Conservation (phyloP, 2,329 filamentous ascomycete species). For the Endoconidiophora polonica region DNA sequence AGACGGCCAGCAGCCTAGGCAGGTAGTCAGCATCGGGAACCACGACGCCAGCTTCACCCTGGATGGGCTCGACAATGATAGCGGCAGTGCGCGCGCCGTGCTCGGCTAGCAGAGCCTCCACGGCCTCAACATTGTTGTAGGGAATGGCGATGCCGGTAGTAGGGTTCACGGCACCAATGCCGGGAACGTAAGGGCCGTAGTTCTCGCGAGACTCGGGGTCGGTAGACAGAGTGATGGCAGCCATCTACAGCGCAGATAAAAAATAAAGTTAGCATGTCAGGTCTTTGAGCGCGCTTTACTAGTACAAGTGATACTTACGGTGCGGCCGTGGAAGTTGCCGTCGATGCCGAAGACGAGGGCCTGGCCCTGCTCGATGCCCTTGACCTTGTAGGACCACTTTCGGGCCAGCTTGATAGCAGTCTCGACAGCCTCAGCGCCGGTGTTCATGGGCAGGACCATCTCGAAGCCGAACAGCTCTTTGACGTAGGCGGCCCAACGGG, state of each 20-base stretch:
- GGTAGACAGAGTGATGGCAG: conserved; percentile 84
- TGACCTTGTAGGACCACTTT: conserved; percentile 97
- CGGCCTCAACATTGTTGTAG: conserved; percentile 70
- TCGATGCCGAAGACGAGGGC: conserved; percentile 69
- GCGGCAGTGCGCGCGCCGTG: conserved; percentile 78
- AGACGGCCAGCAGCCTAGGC: conserved; percentile 60
- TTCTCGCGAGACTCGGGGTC: conserved; percentile 93
- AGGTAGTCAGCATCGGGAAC: conserved; percentile 88
- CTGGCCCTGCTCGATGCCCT: conserved; percentile 70
- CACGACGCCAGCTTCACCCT: conserved; percentile 92
- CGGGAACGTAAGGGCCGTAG: conserved; percentile 90
- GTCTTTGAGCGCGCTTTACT: neutral
- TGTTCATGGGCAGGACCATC: conserved; percentile 98
- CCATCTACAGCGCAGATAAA: conserved; percentile 42
- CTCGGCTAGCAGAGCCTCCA: conserved; percentile 61
- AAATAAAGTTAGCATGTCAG: conserved; percentile 6
- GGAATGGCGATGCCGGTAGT: conserved; percentile 59
- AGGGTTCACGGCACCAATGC: conserved; percentile 63
- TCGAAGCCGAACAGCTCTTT: conserved; percentile 83
- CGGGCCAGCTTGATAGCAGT: conserved; percentile 90
- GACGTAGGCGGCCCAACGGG: conserved; percentile 84
- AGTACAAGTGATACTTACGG: conserved; percentile 38
- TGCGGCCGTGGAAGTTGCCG: conserved; percentile 94
- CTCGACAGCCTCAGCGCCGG: conserved; percentile 88
- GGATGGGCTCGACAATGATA: conserved; percentile 90